Percentiles rank a stretch among this genome's conserved stretches.
Conservation (phyloP, 2,329 filamentous ascomycete genomes). For the Alternaria consortialis region DNA sequence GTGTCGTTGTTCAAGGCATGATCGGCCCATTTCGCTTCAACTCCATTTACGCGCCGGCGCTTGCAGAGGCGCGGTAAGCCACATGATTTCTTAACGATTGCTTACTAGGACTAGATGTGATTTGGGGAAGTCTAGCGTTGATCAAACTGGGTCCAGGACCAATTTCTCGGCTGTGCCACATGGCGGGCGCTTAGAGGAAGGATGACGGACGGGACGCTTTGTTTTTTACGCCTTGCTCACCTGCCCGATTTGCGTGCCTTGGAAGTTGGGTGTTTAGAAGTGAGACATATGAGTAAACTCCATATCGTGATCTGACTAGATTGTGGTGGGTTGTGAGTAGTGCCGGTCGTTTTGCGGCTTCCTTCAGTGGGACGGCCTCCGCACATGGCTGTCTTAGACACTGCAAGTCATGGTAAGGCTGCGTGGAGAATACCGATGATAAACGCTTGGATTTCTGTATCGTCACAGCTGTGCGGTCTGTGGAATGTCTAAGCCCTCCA, state of each 20-base stretch:
- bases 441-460: neutral
- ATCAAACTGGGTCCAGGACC: slow-evolving; percentile 4
- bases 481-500: neutral
- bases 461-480: neutral
- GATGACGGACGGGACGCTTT: slow-evolving; percentile 10
- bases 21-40: slow-evolving; percentile 11
- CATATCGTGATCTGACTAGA: neutral
- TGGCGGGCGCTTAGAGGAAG: slow-evolving; percentile 18
- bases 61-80: slow-evolving; percentile 15
- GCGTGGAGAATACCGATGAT: slow-evolving; percentile 5
- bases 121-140: slow-evolving; percentile 5
- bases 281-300: slow-evolving; percentile 12
- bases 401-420: slow-evolving; percentile 6
- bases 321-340: neutral
- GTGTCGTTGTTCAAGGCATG: slow-evolving; percentile 14
- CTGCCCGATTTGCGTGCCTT: slow-evolving; percentile 8
- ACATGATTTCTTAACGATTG: slow-evolving; percentile 1
- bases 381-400: neutral
- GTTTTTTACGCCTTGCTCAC: slow-evolving; percentile 10
- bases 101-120: neutral
- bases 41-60: slow-evolving; percentile 15
- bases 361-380: slow-evolving; percentile 1
- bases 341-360: slow-evolving; percentile 2
- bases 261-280: slow-evolving; percentile 1
- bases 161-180: slow-evolving; percentile 11